These are phyloP conservation scores for Trichoderma breve DNA, from an alignment of 2,329 filamentous ascomycete genomes.

Conservation along the genomic window DNA sequence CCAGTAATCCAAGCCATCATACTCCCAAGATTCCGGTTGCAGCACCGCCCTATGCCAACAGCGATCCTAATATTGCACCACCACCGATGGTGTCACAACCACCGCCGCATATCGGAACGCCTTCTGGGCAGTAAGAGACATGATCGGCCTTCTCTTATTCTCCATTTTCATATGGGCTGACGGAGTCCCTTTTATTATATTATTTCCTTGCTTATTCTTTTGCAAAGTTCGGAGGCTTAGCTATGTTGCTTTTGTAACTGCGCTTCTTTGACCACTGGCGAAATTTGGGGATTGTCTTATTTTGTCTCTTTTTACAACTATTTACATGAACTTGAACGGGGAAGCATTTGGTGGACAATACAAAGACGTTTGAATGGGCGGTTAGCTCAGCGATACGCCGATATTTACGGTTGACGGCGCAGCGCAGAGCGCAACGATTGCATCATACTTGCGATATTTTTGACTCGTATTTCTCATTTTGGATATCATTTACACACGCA, in stretches of 20 bases:
- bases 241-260: not conserved
- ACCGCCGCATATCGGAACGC: not conserved
- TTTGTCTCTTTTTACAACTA: slow-evolving; percentile 7
- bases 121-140: slow-evolving; percentile 9
- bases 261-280: not conserved
- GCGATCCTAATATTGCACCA: slow-evolving; percentile 7
- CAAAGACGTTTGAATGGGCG: slow-evolving; percentile 10
- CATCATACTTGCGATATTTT: slow-evolving; percentile 16
- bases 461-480: slow-evolving; percentile 4
- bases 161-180: not conserved
- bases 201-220: not conserved
- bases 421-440: slow-evolving; percentile 10
- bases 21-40: slow-evolving; percentile 25
- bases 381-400: not conserved
- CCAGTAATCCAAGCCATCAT: slow-evolving; percentile 35
- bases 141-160: not conserved
- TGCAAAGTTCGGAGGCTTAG: not conserved
- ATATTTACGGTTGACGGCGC: slow-evolving; percentile 9
- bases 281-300: not conserved
- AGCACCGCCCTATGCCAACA: slow-evolving; percentile 14
- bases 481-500: slow-evolving; percentile 18
- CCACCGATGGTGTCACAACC: not conserved
- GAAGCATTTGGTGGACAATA: slow-evolving; percentile 9
- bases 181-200: not conserved
- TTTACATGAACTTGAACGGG: slow-evolving; percentile 7